Percentiles rank a stretch among this genome's conserved stretches.
These are phyloP conservation scores for Mycena polygramma DNA, from an alignment of 768 basidiomycete genomes.

Conservation along the genomic window DNA sequence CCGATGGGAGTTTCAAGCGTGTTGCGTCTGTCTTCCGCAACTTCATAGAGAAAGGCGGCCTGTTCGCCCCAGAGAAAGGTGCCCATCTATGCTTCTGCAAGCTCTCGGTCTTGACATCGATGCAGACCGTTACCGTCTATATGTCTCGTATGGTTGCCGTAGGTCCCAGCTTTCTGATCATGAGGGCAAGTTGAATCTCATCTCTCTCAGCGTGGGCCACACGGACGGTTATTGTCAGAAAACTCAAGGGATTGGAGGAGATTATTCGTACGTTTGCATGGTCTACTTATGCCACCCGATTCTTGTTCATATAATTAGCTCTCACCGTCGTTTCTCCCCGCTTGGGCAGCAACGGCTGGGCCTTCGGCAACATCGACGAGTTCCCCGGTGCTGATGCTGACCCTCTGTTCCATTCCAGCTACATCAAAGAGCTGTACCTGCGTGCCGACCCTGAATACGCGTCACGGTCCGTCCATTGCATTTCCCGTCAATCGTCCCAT, in stretches of 20 bases:
- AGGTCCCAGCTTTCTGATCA: conserved; percentile 46
- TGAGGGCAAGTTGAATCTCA: background rate
- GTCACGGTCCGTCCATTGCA: conserved; percentile 64
- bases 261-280: conserved; percentile 72
- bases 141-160: conserved; percentile 91
- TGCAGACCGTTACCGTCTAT: conserved; percentile 91
- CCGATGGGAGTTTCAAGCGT: conserved; percentile 70
- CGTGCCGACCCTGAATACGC: conserved; percentile 77
- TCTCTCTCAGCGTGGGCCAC: conserved; percentile 86
- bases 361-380: conserved; percentile 77
- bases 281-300: background rate
- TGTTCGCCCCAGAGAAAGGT: conserved; percentile 85
- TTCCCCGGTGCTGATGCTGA: conserved; percentile 83
- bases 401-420: conserved; percentile 72
- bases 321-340: conserved; percentile 87
- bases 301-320: conserved; percentile 55
- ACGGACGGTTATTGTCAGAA: conserved; percentile 87
- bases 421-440: conserved; percentile 90
- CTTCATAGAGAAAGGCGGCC: conserved; percentile 65
- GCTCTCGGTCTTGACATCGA: background rate
- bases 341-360: conserved; percentile 89
- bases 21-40: conserved; percentile 67
- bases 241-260: conserved; percentile 92
- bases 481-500: background rate
- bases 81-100: conserved; percentile 38